Base-by-base conservation (phyloP, 306 rosid genomes). In the Aeschynomene evenia region DNA sequence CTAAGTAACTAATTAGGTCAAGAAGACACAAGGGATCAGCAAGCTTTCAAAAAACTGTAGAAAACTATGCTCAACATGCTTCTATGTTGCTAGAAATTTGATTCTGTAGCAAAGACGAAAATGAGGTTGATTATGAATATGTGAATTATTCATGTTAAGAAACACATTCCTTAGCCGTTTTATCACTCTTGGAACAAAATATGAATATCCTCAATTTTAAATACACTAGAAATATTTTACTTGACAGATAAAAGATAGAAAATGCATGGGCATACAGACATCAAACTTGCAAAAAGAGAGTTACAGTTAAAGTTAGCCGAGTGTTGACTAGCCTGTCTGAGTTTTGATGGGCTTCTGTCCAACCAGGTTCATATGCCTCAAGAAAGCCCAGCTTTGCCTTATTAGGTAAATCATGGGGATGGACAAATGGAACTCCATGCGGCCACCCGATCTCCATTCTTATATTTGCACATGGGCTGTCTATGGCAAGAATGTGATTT, bases 301-400 rank as follows among this genome's bases (percentile, higher is more conserved):
- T 85, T 79, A 78, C 84, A 77, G 82, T 78, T 83, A 77, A 84
- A 88, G 78, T 81, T 83, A 80, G 86, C 81, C 10, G 79, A 80
- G 82, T 58, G 89, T 82, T 85, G 91, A 88, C 96, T 86, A 80
- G 90, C 86, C 84, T 90, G 89, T 80, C 98, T 82, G 70, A 83
- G 86, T 85, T 94, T 43, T 90, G 90, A 74, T 91, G 97, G 24
- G 92, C 88, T 71, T 85, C 96, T 42, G 97, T 79, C 99, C 99
- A 94, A 83, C 97, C 99, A 63, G 99, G 99, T 84, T 94, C 99
- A 70, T 88, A 94, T 14, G 99, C 97, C 74, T 91, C 99, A 36
- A 91, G 97, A 73, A 94, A 94, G 74, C 92, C 95, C 60, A 94
- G 88, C 87, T 94, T 94, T 60, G 99, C 97, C 83, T 94, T 91